These are phyloP conservation scores for Vitis amurensis DNA, from an alignment of 164 flowering plant genomes.

Conservation along the genomic window DNA sequence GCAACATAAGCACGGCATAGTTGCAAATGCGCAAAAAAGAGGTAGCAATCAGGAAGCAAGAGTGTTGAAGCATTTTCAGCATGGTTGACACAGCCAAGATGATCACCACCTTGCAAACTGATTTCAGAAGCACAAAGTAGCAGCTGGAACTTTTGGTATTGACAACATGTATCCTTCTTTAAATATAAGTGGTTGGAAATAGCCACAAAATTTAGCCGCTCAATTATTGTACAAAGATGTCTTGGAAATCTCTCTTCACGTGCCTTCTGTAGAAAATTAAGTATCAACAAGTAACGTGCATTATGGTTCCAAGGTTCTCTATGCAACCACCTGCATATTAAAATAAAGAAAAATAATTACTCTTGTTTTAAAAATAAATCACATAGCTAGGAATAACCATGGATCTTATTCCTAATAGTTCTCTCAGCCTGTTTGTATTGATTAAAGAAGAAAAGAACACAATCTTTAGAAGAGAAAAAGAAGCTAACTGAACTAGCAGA, in stretches of 20 bases:
- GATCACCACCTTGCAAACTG: constrained; percentile 55
- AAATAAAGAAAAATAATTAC: constrained; percentile 1
- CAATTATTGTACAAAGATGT: constrained; percentile 50
- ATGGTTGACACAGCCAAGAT: constrained; percentile 38
- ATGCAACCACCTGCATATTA: constrained; percentile 59
- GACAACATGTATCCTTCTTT: constrained; percentile 20
- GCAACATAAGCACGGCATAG: constrained; percentile 76
- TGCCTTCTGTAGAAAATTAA: constrained; percentile 69
- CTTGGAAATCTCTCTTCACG: constrained; percentile 78
- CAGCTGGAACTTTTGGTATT: constrained; percentile 72
- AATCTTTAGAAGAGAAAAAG: not conserved
- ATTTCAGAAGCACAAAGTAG: constrained; percentile 90
- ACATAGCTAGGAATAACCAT: not conserved
- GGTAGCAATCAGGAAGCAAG: constrained; percentile 43
- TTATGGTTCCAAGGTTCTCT: constrained; percentile 82
- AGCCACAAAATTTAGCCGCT: constrained; percentile 50
- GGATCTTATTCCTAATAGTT: not conserved
- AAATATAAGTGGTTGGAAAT: constrained; percentile 44
- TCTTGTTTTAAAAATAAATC: not conserved
- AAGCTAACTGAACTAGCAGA: not conserved
- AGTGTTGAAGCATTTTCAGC: constrained; percentile 56
- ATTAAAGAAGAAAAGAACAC: not conserved
- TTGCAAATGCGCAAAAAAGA: constrained; percentile 75
- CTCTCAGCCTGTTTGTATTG: not conserved
- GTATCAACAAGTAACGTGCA: constrained; percentile 63